These are phyloP conservation scores for Daldinia childiae DNA, from an alignment of 495 filamentous ascomycete genomes.

Conservation along the genomic window DNA sequence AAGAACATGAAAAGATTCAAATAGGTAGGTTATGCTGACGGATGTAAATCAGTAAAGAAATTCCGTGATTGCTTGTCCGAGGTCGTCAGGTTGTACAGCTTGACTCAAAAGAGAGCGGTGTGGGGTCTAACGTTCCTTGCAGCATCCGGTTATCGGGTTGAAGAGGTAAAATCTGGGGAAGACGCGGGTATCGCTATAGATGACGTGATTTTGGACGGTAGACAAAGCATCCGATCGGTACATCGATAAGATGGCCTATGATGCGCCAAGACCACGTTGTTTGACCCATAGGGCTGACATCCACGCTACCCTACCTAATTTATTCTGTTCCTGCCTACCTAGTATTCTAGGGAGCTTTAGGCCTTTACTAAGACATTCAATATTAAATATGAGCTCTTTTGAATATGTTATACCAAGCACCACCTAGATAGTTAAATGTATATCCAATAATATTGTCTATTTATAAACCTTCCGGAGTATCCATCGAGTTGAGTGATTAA, in stretches of 20 bases:
- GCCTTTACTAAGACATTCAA: no score
- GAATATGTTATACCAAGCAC: no score
- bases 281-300: neutral
- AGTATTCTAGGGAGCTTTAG: neutral
- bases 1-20: slow-evolving; percentile 5
- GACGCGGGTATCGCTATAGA: slow-evolving; percentile 38
- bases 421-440: no score
- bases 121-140: slow-evolving; percentile 33
- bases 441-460: no score
- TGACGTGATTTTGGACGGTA: slow-evolving; percentile 41
- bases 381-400: no score
- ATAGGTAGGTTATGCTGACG: slow-evolving; percentile 11
- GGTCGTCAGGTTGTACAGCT: slow-evolving; percentile 24
- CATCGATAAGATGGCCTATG: neutral
- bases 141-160: slow-evolving; percentile 43
- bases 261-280: neutral
- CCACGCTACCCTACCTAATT: neutral
- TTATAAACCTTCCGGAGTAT: no score
- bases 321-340: neutral
- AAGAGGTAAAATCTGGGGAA: slow-evolving; percentile 41
- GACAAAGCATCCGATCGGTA: slow-evolving; percentile 15
- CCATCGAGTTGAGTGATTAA: no score
- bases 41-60: slow-evolving; percentile 25
- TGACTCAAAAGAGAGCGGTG: slow-evolving; percentile 28
- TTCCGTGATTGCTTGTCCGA: slow-evolving; percentile 42